Base-by-base conservation (phyloP, 768 basidiomycete genomes). In the Serendipita indica region DNA sequence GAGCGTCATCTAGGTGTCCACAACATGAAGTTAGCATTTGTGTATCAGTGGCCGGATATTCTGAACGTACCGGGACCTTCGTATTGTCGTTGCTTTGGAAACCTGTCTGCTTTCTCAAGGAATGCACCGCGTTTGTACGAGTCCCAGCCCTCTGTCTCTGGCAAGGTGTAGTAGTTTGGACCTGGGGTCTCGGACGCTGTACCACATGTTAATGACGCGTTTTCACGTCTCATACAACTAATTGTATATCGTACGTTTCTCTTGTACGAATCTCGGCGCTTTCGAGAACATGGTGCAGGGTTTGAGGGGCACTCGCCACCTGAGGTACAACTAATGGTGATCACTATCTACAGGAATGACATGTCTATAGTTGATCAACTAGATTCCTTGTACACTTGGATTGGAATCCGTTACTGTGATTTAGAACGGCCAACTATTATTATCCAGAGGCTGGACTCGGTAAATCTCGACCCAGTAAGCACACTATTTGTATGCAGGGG, bases 51-150 rank as follows among this genome's bases (percentile, higher is more conserved):
- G 16, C 49, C 16, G 2, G 25, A 49, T 25, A 16, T 33, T 13
- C 3, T n/a, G 3, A 7, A 35, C 70, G 34, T 60, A 79, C 81
- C 78, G 65, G 74, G 70, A 7, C 68, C 64, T 3, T 76, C 71
- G 1, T 70, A 67, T 3, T 64, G 63, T 60, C 73, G 75, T 16
- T 79, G 74, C 60, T 75, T 72, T 13, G 63, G 59, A 65, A 81
- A 81, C 1, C 80, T 71, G 37, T 77, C 75, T 1, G 77, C 67
- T 63, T 78, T 81, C 66, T 82, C 80, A 2, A 81, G 69, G 60
- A 80, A 78, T 14, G 77, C 79, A 1, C 80, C 78, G 20, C 75
- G 74, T 65, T 82, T 82, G 65, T 81, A 77, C 14, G 71, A 66
- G 28, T 80, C 79, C 3, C 13, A 57, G 54, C 61, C 10, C 33